Conservation (phyloP, 768 basidiomycete species). For the Psilocybe tampanensis region DNA sequence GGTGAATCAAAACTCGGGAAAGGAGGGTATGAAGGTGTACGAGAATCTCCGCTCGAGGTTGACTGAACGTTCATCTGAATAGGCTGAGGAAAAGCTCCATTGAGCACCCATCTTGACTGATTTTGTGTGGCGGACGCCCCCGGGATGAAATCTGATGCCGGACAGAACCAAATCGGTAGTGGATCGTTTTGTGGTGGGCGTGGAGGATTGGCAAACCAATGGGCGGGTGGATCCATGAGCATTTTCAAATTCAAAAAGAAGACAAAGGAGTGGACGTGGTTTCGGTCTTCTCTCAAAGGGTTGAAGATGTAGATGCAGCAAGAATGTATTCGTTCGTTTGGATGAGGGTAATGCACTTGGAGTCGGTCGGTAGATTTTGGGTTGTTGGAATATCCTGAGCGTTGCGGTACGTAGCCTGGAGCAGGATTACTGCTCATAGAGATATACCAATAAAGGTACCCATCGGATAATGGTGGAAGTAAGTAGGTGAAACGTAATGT, state of each 20-base stretch:
- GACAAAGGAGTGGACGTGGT: conserved; percentile 47
- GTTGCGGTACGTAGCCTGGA: conserved; percentile 41
- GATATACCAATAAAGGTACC: conserved; percentile 55
- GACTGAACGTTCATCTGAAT: background rate
- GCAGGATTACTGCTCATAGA: conserved; percentile 55
- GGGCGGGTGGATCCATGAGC: conserved; percentile 34
- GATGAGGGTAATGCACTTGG: conserved; percentile 46
- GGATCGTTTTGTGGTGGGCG: conserved; percentile 2
- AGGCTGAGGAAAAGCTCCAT: background rate
- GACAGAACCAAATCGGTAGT: background rate
- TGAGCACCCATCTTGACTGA: background rate
- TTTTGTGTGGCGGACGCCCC: no score
- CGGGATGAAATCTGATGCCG: background rate
- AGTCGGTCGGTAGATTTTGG: conserved; percentile 14
- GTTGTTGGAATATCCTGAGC: conserved; percentile 8
- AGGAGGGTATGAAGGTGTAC: conserved; percentile 21
- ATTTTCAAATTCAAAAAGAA: conserved; percentile 51
- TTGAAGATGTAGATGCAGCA: conserved; percentile 51
- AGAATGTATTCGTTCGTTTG: conserved; percentile 51
- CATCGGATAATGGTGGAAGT: conserved; percentile 45
- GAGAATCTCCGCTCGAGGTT: background rate
- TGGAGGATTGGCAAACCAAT: conserved; percentile 24
- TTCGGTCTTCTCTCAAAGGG: conserved; percentile 37
- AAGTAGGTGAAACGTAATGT: conserved; percentile 37
- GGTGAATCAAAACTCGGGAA: conserved; percentile 29